Base-by-base conservation (phyloP, 2,329 filamentous ascomycete genomes). In the Neocucurbitaria cava region DNA sequence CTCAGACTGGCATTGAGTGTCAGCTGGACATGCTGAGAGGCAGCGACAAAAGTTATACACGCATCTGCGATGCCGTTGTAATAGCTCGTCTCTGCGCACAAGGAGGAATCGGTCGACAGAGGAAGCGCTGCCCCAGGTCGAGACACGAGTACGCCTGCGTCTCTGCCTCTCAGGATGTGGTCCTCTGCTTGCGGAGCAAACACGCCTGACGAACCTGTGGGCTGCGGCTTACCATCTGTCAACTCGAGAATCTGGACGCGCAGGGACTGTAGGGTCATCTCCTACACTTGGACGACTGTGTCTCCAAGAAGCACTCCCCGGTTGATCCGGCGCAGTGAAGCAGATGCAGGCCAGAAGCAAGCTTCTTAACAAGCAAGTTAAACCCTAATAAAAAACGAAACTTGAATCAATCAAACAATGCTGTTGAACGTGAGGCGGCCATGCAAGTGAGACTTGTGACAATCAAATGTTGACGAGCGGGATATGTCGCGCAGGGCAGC, bases 241-340 rank as follows among this genome's bases (percentile, higher is more conserved):
- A 53, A 42, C 55, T 54, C 46, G 48, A 40, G 44, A 58, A 43
- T 39, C 53, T 46, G 49, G 59, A 56, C 18, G 54, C 54, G 24
- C 57, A 64, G 58, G 63, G 69, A 66, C 70, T 67, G 74, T 83
- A 82, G 82, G 80, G 54, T 82, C 81, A 83, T 83, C 81, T 75
- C 78, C 82, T 83, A 83, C 78, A 69, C 76, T 81, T 78, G 76
- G 75, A 76, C n/a, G 79, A 80, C 76, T 78, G 56, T 66, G 69
- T 71, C 65, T 65, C 49, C 65, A 72, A 69, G 73, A 74, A 67
- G 73, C 76, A 69, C 68, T 68, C 64, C 52, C 52, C 36, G 44
- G 56, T 62, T 47, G 61, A 58, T 26, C 72, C 69, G 68, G 69
- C 52, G 69, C 61, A 69, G 75, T 77, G 81, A 82, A 83, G 74